Conservation (phyloP, 1,284 basidiomycete genomes). For the Volvariella volvacea region DNA sequence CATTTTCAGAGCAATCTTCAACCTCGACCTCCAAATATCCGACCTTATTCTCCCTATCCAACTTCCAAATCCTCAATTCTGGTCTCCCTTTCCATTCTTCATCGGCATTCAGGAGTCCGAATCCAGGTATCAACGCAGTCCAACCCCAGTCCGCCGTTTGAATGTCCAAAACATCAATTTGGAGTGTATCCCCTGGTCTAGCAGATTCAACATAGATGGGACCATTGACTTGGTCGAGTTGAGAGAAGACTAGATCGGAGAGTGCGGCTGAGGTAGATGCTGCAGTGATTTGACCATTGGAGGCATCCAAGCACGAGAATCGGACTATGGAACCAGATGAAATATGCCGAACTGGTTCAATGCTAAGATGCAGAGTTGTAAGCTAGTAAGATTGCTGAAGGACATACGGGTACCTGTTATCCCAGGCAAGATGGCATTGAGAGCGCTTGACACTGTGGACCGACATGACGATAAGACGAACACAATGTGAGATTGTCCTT, state of each 20-base stretch:
- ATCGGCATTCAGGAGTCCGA: constrained; percentile 45
- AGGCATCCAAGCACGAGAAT: constrained; percentile 57
- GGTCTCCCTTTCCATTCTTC: constrained; percentile 30
- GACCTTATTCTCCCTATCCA: constrained; percentile 31
- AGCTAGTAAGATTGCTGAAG: not conserved
- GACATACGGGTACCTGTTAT: constrained; percentile 40
- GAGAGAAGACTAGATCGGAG: constrained; percentile 33
- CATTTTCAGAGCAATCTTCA: constrained; percentile 5
- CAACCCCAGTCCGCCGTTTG: constrained; percentile 54
- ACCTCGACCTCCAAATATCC: constrained; percentile 41
- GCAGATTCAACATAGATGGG: constrained; percentile 48
- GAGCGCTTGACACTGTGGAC: constrained; percentile 45
- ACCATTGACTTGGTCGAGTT: constrained; percentile 52
- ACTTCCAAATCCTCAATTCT: constrained; percentile 46
- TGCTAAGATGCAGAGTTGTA: constrained; percentile 27
- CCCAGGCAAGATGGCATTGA: constrained; percentile 49
- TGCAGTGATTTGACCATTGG: constrained; percentile 51
- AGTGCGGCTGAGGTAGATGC: constrained; percentile 31
- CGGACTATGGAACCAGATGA: constrained; percentile 46
- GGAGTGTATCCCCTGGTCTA: constrained; percentile 48
- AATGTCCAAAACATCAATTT: constrained; percentile 47
- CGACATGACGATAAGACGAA: no score
- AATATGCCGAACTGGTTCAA: constrained; percentile 40
- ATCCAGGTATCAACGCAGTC: constrained; percentile 52
- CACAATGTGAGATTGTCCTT: no score